phyloP scores from a whole-genome alignment of 2,329 filamentous ascomycete species.

The Tricladium varicosporioides region DNA sequence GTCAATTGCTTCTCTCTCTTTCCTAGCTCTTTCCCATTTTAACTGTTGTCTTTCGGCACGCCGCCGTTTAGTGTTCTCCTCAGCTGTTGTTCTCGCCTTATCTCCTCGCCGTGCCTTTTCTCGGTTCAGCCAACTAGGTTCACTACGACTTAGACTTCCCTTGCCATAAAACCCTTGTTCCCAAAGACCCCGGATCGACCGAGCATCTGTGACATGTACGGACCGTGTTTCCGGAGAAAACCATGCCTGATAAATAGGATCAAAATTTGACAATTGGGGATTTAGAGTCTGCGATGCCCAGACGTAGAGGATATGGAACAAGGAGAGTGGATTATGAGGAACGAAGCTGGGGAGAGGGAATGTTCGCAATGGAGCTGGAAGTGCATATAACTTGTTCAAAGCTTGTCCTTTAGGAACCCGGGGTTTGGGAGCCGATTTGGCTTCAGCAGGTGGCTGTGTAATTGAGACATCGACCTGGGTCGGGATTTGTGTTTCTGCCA shows the following conservation, averaged over 20 bases:
- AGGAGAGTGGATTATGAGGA: slow-evolving; percentile 86
- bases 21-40: slow-evolving; percentile 89
- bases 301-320: slow-evolving; percentile 75
- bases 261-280: slow-evolving; percentile 62
- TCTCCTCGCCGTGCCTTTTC: slow-evolving; percentile 72
- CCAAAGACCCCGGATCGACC: slow-evolving; percentile 80
- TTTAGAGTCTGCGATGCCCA: slow-evolving; percentile 72
- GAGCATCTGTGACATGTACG: slow-evolving; percentile 76
- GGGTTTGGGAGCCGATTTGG: slow-evolving; percentile 10
- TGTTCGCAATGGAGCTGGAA: slow-evolving; percentile 75
- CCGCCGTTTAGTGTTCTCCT: slow-evolving; percentile 74
- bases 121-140: slow-evolving; percentile 86
- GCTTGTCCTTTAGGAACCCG: slow-evolving; percentile 36
- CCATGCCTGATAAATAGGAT: slow-evolving; percentile 65
- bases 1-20: slow-evolving; percentile 81
- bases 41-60: slow-evolving; percentile 78
- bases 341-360: slow-evolving; percentile 86
- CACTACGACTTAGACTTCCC: slow-evolving; percentile 87
- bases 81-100: slow-evolving; percentile 68
- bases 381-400: slow-evolving; percentile 73
- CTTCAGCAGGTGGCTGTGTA: slow-evolving; percentile 7
- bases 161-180: slow-evolving; percentile 98
- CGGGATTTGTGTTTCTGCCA: slow-evolving; percentile 28
- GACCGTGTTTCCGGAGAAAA: slow-evolving; percentile 83
- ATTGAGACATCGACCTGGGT: not conserved